A percentile compares a stretch with the other conserved stretches of the same genome.
Evolutionary conservation across 495 filamentous ascomycete genomes (phyloP).

Genomic region (Xanthoparmelia taractica): DNA sequence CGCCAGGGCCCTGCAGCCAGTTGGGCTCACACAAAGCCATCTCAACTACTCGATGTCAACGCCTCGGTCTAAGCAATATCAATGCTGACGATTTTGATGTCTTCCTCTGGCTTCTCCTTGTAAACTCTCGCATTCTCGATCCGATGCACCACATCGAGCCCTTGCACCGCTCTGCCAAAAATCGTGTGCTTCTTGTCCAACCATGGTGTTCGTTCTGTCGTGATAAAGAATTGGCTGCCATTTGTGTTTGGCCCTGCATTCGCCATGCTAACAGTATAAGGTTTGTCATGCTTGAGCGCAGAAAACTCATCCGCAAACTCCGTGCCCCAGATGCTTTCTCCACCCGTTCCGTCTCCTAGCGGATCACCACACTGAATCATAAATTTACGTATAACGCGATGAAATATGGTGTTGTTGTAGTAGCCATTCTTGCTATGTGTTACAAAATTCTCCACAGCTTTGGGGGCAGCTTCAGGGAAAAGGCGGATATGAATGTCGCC

Average conservation of each 20-base stretch:
- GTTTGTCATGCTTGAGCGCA: slow-evolving; percentile 83
- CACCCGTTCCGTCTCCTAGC: slow-evolving; percentile 88
- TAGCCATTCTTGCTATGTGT: slow-evolving; percentile 82
- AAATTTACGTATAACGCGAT: slow-evolving; percentile 94
- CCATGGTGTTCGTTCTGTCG: slow-evolving; percentile 95
- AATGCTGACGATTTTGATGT: slow-evolving; percentile 96
- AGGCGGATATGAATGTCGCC: slow-evolving; percentile 93
- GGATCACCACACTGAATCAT: slow-evolving; percentile 97
- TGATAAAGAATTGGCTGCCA: slow-evolving; percentile 93
- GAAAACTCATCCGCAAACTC: slow-evolving; percentile 97
- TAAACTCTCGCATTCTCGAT: slow-evolving; percentile 90
- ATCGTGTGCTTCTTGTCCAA: slow-evolving; percentile 94
- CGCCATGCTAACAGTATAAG: slow-evolving; percentile 94
- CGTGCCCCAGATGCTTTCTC: slow-evolving; percentile 92
- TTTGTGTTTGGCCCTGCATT: slow-evolving; percentile 84
- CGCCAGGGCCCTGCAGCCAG: background rate
- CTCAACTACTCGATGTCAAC: background rate
- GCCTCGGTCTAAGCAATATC: slow-evolving; percentile 35
- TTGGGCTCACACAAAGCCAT: background rate
- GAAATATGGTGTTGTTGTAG: slow-evolving; percentile 96
- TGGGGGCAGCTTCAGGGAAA: slow-evolving; percentile 87
- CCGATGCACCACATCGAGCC: slow-evolving; percentile 89
- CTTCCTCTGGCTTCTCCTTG: slow-evolving; percentile 94
- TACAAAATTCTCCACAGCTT: slow-evolving; percentile 97
- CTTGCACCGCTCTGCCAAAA: slow-evolving; percentile 83